phyloP scores from a whole-genome alignment of 768 basidiomycete species.

The Erythrobasidium yunnanense region DNA sequence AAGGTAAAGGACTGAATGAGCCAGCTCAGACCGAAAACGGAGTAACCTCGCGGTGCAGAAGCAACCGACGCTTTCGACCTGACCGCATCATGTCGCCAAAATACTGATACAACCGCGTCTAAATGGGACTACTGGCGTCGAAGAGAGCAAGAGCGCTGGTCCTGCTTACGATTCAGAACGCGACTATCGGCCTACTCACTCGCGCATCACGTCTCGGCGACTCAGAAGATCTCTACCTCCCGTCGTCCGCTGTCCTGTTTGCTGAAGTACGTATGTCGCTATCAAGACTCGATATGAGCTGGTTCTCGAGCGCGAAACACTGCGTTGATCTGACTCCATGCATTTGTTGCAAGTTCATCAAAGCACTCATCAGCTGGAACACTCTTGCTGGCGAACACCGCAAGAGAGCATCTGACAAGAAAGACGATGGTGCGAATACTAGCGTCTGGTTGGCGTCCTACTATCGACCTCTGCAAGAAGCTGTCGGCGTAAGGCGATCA shows the following conservation, averaged over 20 bases:
- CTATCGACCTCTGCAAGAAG: background rate
- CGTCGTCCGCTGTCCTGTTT: slow-evolving; percentile 8
- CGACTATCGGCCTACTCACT: slow-evolving; percentile 14
- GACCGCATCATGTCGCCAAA: too few relatives aligned
- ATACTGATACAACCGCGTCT: too few relatives aligned
- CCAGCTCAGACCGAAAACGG: too few relatives aligned
- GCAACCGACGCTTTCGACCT: too few relatives aligned
- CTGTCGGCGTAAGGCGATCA: background rate
- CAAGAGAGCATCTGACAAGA: background rate
- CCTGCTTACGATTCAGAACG: slow-evolving; percentile 19
- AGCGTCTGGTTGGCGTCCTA: background rate
- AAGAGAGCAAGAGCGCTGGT: slow-evolving; percentile 9
- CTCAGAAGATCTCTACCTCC: slow-evolving; percentile 15
- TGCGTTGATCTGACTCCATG: background rate
- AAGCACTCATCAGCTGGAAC: background rate
- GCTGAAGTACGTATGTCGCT: slow-evolving; percentile 16
- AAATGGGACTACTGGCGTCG: background rate
- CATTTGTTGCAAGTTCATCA: background rate
- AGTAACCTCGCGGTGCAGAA: too few relatives aligned
- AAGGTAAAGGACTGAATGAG: too few relatives aligned
- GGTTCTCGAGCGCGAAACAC: too few relatives aligned
- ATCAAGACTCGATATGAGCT: too few relatives aligned
- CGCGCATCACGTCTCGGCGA: slow-evolving; percentile 6
- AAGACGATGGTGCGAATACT: background rate
- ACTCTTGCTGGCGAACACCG: background rate